Evolutionary conservation across 129 eudicot species (phyloP), one percentile per base, ranked within the genome.

Genomic region (Arctium lappa): DNA sequence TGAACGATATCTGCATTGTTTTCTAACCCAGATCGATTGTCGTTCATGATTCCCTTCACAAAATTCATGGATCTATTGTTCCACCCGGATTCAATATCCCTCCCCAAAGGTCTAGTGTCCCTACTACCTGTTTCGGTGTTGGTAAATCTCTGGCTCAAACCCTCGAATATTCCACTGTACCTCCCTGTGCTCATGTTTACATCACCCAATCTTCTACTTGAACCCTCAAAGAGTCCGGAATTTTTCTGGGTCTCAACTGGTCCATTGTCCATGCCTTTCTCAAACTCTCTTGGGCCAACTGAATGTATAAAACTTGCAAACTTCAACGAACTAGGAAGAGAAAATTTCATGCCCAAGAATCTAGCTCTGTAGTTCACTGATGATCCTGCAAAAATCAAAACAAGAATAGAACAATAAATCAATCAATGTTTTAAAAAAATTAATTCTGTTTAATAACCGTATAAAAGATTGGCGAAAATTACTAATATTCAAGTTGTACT

Each of bases 1-100:
- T 91, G 94, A 32, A 94, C 92, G 13, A 92, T 84, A 77, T 94
- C 96, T 42, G 91, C 91, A 80, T 92, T 90, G 42, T 38, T 38
- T 38, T 38, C 42, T 12, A 80, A 0, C 37, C 80, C 86, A 44
- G 74, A 69, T 31, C 46, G 69, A 18, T 29, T 34, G 16, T 78
- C 77, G n/a, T 77, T 78, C 72, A 81, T 42, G 31, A 71, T 32
- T 70, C 84, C 88, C 37, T 84, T 80, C 5, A 70, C 73, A 65
- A 60, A 88, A 78, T 86, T 79, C 79, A 84, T 78, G 18, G 83
- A 66, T 80, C 83, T 11, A 5, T 68, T n/a, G 39, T 73, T 75
- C 81, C 82, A 87, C 71, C 83, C 83, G 72, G 87, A 88, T 50
- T 50, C 63, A 4, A 15, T 4, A 53, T 53, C 65, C 1, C 65